Percentiles rank a stretch among this genome's conserved stretches.
These are phyloP conservation scores for Phytophthora melonis DNA, from an alignment of 352 stramenopile genomes.

Conservation along the genomic window DNA sequence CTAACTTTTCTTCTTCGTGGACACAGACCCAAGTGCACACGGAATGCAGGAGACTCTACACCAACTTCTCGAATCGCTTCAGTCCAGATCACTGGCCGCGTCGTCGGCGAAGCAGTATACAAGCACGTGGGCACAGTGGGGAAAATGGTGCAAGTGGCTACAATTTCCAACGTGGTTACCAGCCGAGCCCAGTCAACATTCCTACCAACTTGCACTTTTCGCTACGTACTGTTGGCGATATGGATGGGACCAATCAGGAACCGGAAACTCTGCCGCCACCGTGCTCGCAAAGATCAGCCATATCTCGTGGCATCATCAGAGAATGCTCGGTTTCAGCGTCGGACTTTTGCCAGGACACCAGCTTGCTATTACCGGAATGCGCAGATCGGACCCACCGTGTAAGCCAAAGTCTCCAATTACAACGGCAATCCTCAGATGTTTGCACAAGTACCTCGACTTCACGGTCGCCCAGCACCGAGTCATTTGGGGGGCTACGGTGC, in stretches of 20 bases:
- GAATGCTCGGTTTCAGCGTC: conserved; percentile 25
- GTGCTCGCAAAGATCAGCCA: too few species aligned
- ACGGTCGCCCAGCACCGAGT: conserved; percentile 24
- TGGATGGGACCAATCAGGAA: conserved; percentile 11
- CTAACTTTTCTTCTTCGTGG: conserved; percentile 26
- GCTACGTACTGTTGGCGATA: conserved; percentile 9
- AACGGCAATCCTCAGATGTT: conserved; percentile 10
- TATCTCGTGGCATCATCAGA: conserved; percentile 30
- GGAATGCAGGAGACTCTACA: conserved; percentile 28
- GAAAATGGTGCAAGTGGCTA: conserved; percentile 2
- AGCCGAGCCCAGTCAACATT: not conserved
- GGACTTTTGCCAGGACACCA: conserved; percentile 24
- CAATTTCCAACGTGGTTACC: conserved; percentile 12
- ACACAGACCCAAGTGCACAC: conserved; percentile 5
- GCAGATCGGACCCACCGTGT: conserved; percentile 8
- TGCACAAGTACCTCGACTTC: conserved; percentile 25
- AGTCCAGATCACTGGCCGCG: conserved; percentile 27
- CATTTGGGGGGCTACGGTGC: conserved; percentile 40
- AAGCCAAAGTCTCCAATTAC: conserved; percentile 21
- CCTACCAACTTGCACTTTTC: conserved; percentile 19
- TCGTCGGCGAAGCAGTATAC: conserved; percentile 15
- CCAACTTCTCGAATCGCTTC: conserved; percentile 20
- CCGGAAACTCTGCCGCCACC: conserved; percentile 24
- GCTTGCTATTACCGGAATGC: conserved; percentile 47
- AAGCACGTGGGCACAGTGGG: conserved; percentile 15